Percentiles rank a stretch among this genome's conserved stretches.
Conservation (phyloP, 352 stramenopile genomes). For the Nothophytophthora sp. region DNA sequence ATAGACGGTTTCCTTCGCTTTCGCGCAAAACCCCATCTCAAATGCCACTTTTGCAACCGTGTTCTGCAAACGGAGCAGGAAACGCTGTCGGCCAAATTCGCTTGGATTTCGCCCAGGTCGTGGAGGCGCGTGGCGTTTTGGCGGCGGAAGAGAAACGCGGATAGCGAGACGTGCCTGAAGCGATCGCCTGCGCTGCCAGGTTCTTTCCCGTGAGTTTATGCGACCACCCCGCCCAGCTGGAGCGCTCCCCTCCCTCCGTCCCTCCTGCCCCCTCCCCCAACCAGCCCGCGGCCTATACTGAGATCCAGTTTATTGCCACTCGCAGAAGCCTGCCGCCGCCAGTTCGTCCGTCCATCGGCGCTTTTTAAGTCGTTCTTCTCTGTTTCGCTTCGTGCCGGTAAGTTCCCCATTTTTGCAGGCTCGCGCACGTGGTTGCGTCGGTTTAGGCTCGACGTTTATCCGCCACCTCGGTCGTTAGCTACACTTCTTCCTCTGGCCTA, state of each 20-base stretch:
- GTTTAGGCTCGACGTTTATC: no score
- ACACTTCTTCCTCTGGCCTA: no score
- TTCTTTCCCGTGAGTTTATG: not conserved
- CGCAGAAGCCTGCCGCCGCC: no score
- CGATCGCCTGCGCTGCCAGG: not conserved
- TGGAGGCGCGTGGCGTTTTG: not conserved
- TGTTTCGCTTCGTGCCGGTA: no score
- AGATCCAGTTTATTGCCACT: slow-evolving; percentile 7
- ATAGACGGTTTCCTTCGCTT: no score
- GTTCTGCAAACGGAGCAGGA: not conserved
- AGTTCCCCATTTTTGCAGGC: no score
- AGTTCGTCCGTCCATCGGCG: no score
- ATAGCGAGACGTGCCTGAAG: not conserved
- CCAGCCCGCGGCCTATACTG: slow-evolving; percentile 15
- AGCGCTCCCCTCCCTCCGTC: not conserved
- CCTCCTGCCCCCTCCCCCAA: not conserved
- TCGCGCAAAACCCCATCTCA: no score
- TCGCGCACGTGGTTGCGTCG: no score
- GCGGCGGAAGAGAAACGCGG: slow-evolving; percentile 1
- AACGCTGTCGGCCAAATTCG: no score
- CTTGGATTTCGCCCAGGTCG: not conserved
- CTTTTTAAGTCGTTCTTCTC: no score
- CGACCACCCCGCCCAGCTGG: not conserved
- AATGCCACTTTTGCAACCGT: not conserved
- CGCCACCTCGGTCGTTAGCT: no score